phyloP scores from a whole-genome alignment of 176 grass and related monocot genomes.

The Juncus inflexus region DNA sequence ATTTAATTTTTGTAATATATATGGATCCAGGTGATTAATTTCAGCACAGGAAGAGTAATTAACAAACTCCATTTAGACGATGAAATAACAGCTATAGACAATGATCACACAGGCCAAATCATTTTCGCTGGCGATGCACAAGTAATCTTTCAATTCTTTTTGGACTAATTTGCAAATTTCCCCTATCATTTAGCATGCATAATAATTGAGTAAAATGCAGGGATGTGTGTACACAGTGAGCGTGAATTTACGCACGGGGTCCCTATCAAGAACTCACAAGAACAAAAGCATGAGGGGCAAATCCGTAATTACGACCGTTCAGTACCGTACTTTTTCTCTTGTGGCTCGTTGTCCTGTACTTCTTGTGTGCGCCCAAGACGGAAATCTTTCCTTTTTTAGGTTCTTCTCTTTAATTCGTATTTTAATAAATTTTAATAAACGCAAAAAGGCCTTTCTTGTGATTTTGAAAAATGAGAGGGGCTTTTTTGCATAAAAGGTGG shows the following conservation, averaged over 20 bases:
- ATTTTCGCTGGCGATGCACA: conserved; percentile 87
- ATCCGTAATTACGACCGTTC: conserved; percentile 67
- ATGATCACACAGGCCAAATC: conserved; percentile 91
- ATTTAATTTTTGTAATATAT: conserved; percentile 23
- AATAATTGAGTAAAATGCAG: conserved; percentile 33
- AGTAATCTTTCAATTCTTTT: conserved; percentile 38
- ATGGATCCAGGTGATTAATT: conserved; percentile 77
- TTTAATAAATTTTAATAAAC: too few relatives aligned
- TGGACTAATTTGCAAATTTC: conserved; percentile 19
- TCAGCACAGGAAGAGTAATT: conserved; percentile 90
- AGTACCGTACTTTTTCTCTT: conserved; percentile 87
- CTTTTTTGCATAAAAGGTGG: conserved; percentile 2
- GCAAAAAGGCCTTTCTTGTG: not conserved
- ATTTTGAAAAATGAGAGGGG: not conserved
- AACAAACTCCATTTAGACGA: conserved; percentile 90
- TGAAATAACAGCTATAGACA: conserved; percentile 85
- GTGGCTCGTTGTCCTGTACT: conserved; percentile 78
- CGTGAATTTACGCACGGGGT: conserved; percentile 80
- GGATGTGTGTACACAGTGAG: conserved; percentile 75
- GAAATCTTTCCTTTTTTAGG: conserved; percentile 95
- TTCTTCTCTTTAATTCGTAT: too few relatives aligned
- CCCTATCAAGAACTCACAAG: conserved; percentile 74
- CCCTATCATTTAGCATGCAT: not conserved
- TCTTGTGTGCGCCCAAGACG: conserved; percentile 87
- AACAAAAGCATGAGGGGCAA: conserved; percentile 76